Evolutionary conservation across 257 asterid genomes (phyloP).

Genomic region (Lycium barbarum): DNA sequence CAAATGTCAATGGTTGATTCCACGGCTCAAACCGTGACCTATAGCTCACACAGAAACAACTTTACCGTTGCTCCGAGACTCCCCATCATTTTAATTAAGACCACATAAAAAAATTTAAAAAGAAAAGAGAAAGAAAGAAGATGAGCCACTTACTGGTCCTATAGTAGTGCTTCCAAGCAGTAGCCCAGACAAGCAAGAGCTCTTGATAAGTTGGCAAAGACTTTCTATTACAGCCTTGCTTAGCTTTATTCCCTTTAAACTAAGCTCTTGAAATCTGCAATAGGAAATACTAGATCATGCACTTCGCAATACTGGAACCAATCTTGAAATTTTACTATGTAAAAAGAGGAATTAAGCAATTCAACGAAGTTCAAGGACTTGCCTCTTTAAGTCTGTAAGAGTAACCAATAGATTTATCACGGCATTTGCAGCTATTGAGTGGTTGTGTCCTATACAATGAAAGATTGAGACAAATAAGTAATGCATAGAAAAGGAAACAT

Average conservation of each 20-base stretch:
- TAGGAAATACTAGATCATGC: background rate
- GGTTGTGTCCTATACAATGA: slow-evolving; percentile 68
- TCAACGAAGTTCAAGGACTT: background rate
- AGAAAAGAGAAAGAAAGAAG: slow-evolving; percentile 23
- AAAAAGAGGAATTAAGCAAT: slow-evolving; percentile 15
- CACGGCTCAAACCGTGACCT: background rate
- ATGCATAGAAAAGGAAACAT: slow-evolving; percentile 29
- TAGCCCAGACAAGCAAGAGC: slow-evolving; percentile 76
- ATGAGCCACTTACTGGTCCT: slow-evolving; percentile 68
- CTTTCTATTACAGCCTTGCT: slow-evolving; percentile 74
- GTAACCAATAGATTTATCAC: slow-evolving; percentile 62
- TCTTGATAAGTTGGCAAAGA: slow-evolving; percentile 74
- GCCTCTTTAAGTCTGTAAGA: slow-evolving; percentile 74
- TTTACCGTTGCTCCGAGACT: background rate
- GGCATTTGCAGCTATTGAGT: slow-evolving; percentile 73
- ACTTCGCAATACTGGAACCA: background rate
- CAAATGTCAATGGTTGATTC: background rate
- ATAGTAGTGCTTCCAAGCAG: slow-evolving; percentile 75
- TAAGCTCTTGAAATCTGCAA: slow-evolving; percentile 85
- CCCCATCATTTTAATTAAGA: background rate
- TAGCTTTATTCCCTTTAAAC: slow-evolving; percentile 78
- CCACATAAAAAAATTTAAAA: slow-evolving; percentile 18
- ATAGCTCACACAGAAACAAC: background rate
- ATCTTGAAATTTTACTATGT: background rate
- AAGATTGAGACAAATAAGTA: slow-evolving; percentile 30